These are phyloP conservation scores for Puccinia coronata DNA, from an alignment of 1,284 basidiomycete species.

Conservation along the genomic window DNA sequence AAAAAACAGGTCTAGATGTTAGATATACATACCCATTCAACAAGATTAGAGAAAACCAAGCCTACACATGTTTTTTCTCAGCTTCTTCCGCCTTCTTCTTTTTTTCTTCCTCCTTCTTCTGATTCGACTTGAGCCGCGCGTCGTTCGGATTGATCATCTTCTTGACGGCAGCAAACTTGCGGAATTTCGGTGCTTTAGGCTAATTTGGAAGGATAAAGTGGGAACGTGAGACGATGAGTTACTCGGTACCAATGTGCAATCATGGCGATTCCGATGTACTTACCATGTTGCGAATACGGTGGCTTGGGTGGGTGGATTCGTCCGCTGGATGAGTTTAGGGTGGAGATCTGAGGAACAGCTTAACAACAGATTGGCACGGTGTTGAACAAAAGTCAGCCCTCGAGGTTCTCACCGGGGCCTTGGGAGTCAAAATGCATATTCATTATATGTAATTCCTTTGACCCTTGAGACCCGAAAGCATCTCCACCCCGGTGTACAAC, in stretches of 20 bases:
- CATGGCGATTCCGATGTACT: not conserved
- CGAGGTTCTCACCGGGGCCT: too few species aligned
- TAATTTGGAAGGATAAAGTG: constrained; percentile 58
- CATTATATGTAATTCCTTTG: too few species aligned
- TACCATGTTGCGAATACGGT: not conserved
- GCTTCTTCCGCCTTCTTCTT: constrained; percentile 51
- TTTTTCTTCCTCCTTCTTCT: constrained; percentile 61
- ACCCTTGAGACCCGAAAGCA: too few species aligned
- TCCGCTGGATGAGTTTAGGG: not conserved
- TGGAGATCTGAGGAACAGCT: too few species aligned
- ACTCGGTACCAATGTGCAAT: not conserved
- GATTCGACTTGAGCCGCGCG: constrained; percentile 71
- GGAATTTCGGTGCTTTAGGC: constrained; percentile 92
- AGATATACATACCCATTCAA: constrained; percentile 49
- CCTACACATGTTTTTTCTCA: constrained; percentile 61
- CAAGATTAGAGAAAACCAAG: constrained; percentile 48
- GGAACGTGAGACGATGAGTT: not conserved
- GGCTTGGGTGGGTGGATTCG: not conserved
- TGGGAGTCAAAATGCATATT: too few species aligned
- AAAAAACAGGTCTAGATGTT: too few species aligned
- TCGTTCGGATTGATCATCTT: constrained; percentile 93
- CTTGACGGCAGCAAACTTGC: constrained; percentile 94
- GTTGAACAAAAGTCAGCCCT: too few species aligned
- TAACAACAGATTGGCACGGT: too few species aligned
- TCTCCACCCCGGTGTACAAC: too few species aligned